Evolutionary conservation across 257 asterid genomes (phyloP).

Genomic region (Przewalskia tangutica): DNA sequence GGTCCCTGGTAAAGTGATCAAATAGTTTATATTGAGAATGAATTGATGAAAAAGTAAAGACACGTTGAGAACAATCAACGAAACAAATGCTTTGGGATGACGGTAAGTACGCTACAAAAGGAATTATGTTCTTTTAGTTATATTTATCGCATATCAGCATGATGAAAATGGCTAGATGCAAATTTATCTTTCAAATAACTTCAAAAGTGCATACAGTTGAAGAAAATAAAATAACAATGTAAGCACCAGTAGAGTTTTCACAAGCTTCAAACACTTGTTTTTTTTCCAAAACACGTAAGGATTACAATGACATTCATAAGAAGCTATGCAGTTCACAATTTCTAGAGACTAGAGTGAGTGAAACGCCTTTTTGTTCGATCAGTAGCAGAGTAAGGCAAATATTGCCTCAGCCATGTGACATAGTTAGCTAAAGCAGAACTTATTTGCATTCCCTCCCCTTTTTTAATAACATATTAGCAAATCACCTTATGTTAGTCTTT

Average conservation of each 20-base stretch:
- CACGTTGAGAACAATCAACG: background rate
- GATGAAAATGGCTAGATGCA: background rate
- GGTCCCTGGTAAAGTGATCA: slow-evolving; percentile 37
- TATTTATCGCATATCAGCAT: background rate
- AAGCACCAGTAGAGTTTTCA: background rate
- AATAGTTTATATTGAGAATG: background rate
- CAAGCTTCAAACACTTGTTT: background rate
- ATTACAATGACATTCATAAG: slow-evolving; percentile 1
- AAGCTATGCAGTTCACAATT: background rate
- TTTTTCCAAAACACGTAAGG: background rate
- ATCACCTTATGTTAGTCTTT: background rate
- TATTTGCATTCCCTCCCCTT: background rate
- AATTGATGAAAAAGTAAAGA: background rate
- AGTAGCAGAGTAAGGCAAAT: background rate
- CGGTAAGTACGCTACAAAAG: background rate
- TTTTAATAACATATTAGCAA: background rate
- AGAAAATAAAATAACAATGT: background rate
- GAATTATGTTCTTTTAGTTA: background rate
- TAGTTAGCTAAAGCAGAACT: background rate
- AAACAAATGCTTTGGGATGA: background rate
- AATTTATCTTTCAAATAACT: background rate
- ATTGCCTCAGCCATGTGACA: background rate
- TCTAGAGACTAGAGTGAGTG: background rate
- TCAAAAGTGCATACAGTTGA: background rate
- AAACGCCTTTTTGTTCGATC: background rate